phyloP scores from a whole-genome alignment of 2,329 filamentous ascomycete genomes.

The Exophiala alcalophila region DNA sequence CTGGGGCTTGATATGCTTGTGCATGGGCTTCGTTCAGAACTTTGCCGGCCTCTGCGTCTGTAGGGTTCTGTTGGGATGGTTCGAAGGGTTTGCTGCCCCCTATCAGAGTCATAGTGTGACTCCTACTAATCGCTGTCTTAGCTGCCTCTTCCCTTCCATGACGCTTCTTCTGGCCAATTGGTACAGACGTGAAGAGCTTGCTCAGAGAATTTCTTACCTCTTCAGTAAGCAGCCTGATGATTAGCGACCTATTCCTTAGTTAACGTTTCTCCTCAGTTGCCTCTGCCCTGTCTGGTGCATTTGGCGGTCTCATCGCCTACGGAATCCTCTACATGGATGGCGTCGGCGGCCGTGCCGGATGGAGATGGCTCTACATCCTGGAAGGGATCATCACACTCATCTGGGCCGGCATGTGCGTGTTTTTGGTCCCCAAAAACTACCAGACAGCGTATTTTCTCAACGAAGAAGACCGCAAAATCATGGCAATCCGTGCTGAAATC shows the following conservation, averaged over 20 bases:
- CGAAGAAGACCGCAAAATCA: constrained; percentile 34
- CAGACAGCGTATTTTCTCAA: constrained; percentile 35
- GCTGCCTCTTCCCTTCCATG: constrained; percentile 39
- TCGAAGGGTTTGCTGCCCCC: constrained; percentile 33
- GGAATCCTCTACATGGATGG: constrained; percentile 47
- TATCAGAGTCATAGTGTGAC: not conserved
- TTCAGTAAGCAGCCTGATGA: constrained; percentile 32
- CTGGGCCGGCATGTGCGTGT: constrained; percentile 29
- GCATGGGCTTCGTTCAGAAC: constrained; percentile 46
- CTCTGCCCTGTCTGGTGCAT: constrained; percentile 25
- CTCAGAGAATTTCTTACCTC: constrained; percentile 42
- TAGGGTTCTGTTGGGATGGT: constrained; percentile 41
- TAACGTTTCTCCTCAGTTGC: constrained; percentile 20
- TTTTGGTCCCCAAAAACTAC: constrained; percentile 35
- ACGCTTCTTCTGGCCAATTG: constrained; percentile 43
- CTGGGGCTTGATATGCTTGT: constrained; percentile 51
- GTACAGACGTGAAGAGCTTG: constrained; percentile 42
- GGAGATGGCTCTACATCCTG: constrained; percentile 32
- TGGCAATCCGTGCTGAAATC: constrained; percentile 37
- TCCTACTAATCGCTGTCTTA: constrained; percentile 17
- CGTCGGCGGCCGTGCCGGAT: constrained; percentile 42
- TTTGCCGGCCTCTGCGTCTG: constrained; percentile 43
- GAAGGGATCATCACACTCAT: constrained; percentile 35
- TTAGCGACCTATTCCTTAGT: not conserved
- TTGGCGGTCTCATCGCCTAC: constrained; percentile 28